Evolutionary conservation across 352 stramenopile species (phyloP).

Genomic region (Discostella stelligera): DNA sequence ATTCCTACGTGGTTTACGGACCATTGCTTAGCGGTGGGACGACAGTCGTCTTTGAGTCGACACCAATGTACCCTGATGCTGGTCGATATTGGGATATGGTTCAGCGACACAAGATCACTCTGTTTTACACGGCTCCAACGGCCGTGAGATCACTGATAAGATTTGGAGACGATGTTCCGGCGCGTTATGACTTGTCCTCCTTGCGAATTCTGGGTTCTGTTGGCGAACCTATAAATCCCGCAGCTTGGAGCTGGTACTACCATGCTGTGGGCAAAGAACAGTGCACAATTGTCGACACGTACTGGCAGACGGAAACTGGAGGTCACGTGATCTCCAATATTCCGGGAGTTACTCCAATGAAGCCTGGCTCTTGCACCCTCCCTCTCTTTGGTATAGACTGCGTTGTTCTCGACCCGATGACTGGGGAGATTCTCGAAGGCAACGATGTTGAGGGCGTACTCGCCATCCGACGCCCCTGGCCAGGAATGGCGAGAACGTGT

Average conservation of each 20-base stretch:
- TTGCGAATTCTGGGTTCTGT: constrained; percentile 19
- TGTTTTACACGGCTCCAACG: constrained; percentile 88
- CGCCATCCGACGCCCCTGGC: constrained; percentile 93
- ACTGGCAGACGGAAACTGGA: constrained; percentile 97
- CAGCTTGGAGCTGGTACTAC: constrained; percentile 96
- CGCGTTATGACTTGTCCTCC: constrained; percentile 88
- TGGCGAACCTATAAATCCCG: constrained; percentile 96
- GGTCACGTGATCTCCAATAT: constrained; percentile 91
- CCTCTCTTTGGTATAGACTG: constrained; percentile 95
- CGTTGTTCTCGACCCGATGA: constrained; percentile 86
- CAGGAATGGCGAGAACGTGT: constrained; percentile 93
- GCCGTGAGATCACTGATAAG: constrained; percentile 98
- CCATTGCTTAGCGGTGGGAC: constrained; percentile 94
- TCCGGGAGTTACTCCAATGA: constrained; percentile 88
- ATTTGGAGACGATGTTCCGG: constrained; percentile 89
- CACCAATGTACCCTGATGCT: constrained; percentile 91
- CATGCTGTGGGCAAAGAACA: constrained; percentile 85
- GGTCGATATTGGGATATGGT: constrained; percentile 95
- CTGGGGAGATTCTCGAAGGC: constrained; percentile 86
- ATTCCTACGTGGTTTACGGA: constrained; percentile 96
- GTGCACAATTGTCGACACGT: constrained; percentile 94
- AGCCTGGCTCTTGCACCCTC: constrained; percentile 91
- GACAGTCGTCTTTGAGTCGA: constrained; percentile 98
- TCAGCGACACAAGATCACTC: constrained; percentile 94
- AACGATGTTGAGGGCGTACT: constrained; percentile 88